Conservation (phyloP, 345 rosid species). For the Eucalyptus curtisii region DNA sequence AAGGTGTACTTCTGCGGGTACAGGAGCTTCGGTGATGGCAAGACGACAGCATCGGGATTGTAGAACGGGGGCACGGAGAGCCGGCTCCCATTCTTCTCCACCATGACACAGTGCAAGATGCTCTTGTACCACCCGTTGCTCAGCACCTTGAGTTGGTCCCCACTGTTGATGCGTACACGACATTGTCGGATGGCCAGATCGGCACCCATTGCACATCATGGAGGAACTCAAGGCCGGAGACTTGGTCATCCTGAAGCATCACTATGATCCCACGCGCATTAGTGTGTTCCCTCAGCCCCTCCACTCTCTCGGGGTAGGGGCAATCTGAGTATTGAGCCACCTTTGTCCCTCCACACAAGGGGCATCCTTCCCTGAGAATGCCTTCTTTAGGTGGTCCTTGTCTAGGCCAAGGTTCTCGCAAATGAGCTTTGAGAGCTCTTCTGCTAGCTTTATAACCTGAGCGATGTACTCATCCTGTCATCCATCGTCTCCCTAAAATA, state of each 20-base stretch:
- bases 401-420: conserved; percentile 62
- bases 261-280: conserved; percentile 87
- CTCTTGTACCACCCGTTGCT: conserved; percentile 75
- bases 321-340: conserved; percentile 71
- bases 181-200: conserved; percentile 61
- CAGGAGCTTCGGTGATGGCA: conserved; percentile 40
- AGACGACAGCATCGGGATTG: conserved; percentile 67
- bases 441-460: conserved; percentile 43
- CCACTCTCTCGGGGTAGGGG: conserved; percentile 45
- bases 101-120: conserved; percentile 55
- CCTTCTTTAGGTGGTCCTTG: conserved; percentile 26
- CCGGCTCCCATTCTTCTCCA: conserved; percentile 53
- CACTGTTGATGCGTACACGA: conserved; percentile 48
- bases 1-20: conserved; percentile 42
- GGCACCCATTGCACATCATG: conserved; percentile 52
- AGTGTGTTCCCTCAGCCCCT: conserved; percentile 78
- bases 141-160: conserved; percentile 66
- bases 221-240: conserved; percentile 64
- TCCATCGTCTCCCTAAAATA: conserved; percentile 45
- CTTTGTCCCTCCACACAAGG: conserved; percentile 75
- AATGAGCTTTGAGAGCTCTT: conserved; percentile 46
- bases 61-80: conserved; percentile 71
- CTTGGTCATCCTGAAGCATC: conserved; percentile 65
- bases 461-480: conserved; percentile 25
- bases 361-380: conserved; percentile 40